Evolutionary conservation across 2,329 filamentous ascomycete species (phyloP).

Genomic region (Juglanconis oblonga): DNA sequence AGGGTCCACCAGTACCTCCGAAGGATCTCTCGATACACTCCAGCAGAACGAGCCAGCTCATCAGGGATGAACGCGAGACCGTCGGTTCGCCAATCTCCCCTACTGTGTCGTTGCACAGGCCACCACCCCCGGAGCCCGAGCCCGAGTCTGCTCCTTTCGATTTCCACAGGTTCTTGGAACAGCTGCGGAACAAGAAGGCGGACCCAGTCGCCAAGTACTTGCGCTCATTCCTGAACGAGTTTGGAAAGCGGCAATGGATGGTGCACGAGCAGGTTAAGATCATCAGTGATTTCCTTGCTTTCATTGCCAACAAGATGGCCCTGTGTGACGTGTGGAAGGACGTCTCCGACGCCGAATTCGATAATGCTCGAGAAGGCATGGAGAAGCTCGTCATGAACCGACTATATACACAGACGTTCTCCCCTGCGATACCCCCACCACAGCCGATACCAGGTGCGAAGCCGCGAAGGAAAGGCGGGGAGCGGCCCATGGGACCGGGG

Average conservation of each 20-base stretch:
- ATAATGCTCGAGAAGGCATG: constrained; percentile 98
- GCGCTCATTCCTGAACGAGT: constrained; percentile 90
- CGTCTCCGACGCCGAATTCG: constrained; percentile 94
- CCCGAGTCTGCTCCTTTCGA: constrained; percentile 90
- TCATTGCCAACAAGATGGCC: constrained; percentile 98
- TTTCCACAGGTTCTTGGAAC: constrained; percentile 95
- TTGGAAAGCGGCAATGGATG: constrained; percentile 98
- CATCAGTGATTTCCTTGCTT: constrained; percentile 91
- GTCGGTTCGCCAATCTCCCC: constrained; percentile 44
- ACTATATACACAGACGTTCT: constrained; percentile 93
- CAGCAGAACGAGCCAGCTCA: constrained; percentile 32
- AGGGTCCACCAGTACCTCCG: constrained; percentile 56
- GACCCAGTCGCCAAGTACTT: constrained; percentile 95
- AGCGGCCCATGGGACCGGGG: constrained; percentile 73
- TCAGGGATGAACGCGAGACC: constrained; percentile 35
- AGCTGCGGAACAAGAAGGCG: constrained; percentile 93
- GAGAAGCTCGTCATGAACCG: constrained; percentile 99
- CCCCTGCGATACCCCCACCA: constrained; percentile 82
- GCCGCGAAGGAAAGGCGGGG: constrained; percentile 65
- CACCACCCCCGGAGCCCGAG: constrained; percentile 69
- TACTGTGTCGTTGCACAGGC: constrained; percentile 52
- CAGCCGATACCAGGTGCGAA: constrained; percentile 69
- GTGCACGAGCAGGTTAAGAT: constrained; percentile 99
- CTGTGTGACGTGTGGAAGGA: constrained; percentile 95
- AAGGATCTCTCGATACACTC: constrained; percentile 50